Conservation (phyloP, 768 basidiomycete species). For the Suillus clintonianus region DNA sequence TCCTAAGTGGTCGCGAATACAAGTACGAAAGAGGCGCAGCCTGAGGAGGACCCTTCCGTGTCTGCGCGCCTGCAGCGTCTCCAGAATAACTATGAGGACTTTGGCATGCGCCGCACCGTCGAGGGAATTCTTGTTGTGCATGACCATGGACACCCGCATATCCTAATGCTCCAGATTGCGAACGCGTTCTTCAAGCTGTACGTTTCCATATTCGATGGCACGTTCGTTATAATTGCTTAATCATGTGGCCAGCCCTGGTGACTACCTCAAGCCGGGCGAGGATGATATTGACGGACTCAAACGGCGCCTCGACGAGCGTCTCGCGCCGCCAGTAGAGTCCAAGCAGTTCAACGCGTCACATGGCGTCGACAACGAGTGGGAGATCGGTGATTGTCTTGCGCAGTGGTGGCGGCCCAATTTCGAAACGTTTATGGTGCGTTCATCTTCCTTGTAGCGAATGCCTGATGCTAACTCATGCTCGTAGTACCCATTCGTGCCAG, state of each 20-base stretch:
- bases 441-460: neutral
- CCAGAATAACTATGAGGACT: slow-evolving; percentile 96
- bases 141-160: slow-evolving; percentile 96
- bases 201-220: slow-evolving; percentile 27
- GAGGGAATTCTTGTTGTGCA: slow-evolving; percentile 81
- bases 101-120: slow-evolving; percentile 94
- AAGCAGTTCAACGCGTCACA: slow-evolving; percentile 77
- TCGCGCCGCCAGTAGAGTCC: slow-evolving; percentile 76
- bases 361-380: slow-evolving; percentile 88
- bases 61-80: slow-evolving; percentile 91
- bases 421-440: slow-evolving; percentile 94
- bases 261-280: slow-evolving; percentile 96
- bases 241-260: slow-evolving; percentile 72
- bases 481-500: slow-evolving; percentile 92
- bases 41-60: slow-evolving; percentile 96
- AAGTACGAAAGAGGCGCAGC: slow-evolving; percentile 95
- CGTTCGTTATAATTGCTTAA: neutral
- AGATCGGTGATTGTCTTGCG: slow-evolving; percentile 93
- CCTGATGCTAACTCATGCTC: neutral
- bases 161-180: slow-evolving; percentile 97
- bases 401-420: slow-evolving; percentile 99
- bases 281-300: slow-evolving; percentile 91
- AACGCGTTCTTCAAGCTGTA: slow-evolving; percentile 99
- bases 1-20: neutral
- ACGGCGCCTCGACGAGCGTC: slow-evolving; percentile 82